These are phyloP conservation scores for Lyophyllum atratum DNA, from an alignment of 768 basidiomycete genomes.

Conservation along the genomic window DNA sequence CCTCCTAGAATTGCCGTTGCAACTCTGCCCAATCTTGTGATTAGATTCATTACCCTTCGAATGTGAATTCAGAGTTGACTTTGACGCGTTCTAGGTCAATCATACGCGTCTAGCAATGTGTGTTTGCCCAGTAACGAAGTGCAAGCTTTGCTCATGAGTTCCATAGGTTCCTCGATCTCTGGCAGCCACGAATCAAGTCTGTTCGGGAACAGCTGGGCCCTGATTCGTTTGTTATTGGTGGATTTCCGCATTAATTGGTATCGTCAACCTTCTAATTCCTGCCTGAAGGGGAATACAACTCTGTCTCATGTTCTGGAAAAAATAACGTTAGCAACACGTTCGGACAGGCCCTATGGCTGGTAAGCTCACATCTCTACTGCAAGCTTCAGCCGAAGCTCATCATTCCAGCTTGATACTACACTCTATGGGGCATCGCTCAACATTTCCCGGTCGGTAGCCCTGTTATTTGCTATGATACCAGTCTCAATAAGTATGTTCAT, in stretches of 20 bases:
- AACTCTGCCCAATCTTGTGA: slow-evolving; percentile 50
- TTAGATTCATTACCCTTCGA: slow-evolving; percentile 5
- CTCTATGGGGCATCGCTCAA: slow-evolving; percentile 52
- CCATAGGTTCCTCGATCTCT: slow-evolving; percentile 53
- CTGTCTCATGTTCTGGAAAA: slow-evolving; percentile 53
- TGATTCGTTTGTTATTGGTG: slow-evolving; percentile 51
- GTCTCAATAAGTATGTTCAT: not conserved
- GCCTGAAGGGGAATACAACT: slow-evolving; percentile 53
- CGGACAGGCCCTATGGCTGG: slow-evolving; percentile 56
- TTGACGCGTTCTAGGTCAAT: slow-evolving; percentile 41
- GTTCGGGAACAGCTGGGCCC: slow-evolving; percentile 49
- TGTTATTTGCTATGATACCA: not conserved
- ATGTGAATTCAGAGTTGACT: not conserved
- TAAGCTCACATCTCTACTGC: slow-evolving; percentile 12
- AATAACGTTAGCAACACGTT: slow-evolving; percentile 55
- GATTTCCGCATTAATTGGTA: not conserved
- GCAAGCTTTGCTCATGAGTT: not conserved
- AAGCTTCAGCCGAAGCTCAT: not conserved
- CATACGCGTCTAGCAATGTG: slow-evolving; percentile 52
- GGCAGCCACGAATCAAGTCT: slow-evolving; percentile 52
- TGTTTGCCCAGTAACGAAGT: slow-evolving; percentile 7
- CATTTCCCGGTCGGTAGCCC: slow-evolving; percentile 40
- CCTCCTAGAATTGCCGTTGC: slow-evolving; percentile 44
- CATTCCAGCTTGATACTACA: slow-evolving; percentile 41
- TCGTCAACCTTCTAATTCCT: not conserved